Conservation (phyloP, 2,329 filamentous ascomycete species). For the Colletotrichum cereale region DNA sequence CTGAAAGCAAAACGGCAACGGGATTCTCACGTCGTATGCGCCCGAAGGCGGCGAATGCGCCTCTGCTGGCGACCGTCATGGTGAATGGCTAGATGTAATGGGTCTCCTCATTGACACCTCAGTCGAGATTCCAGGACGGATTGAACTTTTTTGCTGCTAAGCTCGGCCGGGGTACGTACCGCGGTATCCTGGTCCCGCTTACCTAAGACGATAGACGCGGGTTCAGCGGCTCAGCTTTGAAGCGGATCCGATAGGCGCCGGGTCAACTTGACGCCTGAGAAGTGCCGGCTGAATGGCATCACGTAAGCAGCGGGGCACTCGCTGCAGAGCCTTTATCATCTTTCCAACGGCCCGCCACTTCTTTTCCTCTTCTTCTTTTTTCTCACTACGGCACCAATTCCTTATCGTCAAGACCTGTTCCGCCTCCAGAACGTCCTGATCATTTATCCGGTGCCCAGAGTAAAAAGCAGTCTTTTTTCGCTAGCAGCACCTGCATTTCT, state of each 20-base stretch:
- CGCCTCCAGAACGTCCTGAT: constrained; percentile 82
- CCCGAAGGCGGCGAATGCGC: constrained; percentile 62
- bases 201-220: constrained; percentile 21
- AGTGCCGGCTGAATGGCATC: background rate
- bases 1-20: background rate
- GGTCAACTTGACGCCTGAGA: constrained; percentile 15
- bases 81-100: constrained; percentile 42
- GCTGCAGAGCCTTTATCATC: constrained; percentile 39
- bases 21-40: constrained; percentile 62
- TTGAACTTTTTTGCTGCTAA: constrained; percentile 48
- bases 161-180: constrained; percentile 43
- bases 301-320: constrained; percentile 27
- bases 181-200: constrained; percentile 44
- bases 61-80: constrained; percentile 71
- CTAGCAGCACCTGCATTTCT: constrained; percentile 89
- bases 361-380: constrained; percentile 49
- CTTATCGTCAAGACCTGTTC: constrained; percentile 93
- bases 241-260: background rate
- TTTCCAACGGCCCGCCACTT: constrained; percentile 20
- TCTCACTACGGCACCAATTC: constrained; percentile 78
- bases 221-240: background rate
- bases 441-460: constrained; percentile 93
- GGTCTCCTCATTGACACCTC: constrained; percentile 31
- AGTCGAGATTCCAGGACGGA: constrained; percentile 35
- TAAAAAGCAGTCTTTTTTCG: constrained; percentile 91